phyloP scores from a whole-genome alignment of 306 rosid species.

The Sicyos baderoa region DNA sequence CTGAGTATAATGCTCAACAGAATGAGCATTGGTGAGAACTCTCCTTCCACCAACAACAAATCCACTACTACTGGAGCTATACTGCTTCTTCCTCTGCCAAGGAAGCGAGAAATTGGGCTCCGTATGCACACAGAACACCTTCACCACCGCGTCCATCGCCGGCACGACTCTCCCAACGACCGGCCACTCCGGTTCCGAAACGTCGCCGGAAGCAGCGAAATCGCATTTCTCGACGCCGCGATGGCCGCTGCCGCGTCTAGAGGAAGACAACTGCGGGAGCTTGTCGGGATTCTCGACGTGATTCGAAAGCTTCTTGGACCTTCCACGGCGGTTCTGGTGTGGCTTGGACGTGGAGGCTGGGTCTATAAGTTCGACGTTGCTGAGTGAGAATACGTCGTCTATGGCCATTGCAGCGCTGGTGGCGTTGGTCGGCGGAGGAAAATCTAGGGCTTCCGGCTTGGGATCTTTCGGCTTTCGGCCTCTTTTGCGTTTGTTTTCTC shows the following conservation, averaged over 20 bases:
- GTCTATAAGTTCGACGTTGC: slow-evolving; percentile 60
- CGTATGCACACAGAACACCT: slow-evolving; percentile 85
- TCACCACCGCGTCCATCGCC: slow-evolving; percentile 89
- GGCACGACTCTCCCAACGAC: slow-evolving; percentile 43
- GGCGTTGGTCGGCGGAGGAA: slow-evolving; percentile 25
- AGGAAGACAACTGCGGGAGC: slow-evolving; percentile 26
- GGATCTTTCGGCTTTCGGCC: slow-evolving; percentile 66
- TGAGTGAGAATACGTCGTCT: slow-evolving; percentile 52
- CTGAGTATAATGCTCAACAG: slow-evolving; percentile 86
- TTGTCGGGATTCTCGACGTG: slow-evolving; percentile 35
- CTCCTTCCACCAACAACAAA: slow-evolving; percentile 73
- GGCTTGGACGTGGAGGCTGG: slow-evolving; percentile 24
- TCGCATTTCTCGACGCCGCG: slow-evolving; percentile 33
- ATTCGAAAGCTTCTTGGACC: slow-evolving; percentile 47
- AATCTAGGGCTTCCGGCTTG: slow-evolving; percentile 56
- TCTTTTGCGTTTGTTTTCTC: slow-evolving; percentile 55
- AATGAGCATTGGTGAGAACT: slow-evolving; percentile 90
- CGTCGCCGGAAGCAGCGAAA: slow-evolving; percentile 27
- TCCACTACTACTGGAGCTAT: slow-evolving; percentile 88
- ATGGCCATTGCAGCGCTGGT: slow-evolving; percentile 14
- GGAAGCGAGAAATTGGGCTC: slow-evolving; percentile 97
- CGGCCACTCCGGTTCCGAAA: slow-evolving; percentile 31
- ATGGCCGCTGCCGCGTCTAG: slow-evolving; percentile 31
- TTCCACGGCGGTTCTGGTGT: slow-evolving; percentile 46
- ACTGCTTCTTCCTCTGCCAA: slow-evolving; percentile 94